Evolutionary conservation across 2,329 filamentous ascomycete genomes (phyloP).

Genomic region (Helminthosporium solani): DNA sequence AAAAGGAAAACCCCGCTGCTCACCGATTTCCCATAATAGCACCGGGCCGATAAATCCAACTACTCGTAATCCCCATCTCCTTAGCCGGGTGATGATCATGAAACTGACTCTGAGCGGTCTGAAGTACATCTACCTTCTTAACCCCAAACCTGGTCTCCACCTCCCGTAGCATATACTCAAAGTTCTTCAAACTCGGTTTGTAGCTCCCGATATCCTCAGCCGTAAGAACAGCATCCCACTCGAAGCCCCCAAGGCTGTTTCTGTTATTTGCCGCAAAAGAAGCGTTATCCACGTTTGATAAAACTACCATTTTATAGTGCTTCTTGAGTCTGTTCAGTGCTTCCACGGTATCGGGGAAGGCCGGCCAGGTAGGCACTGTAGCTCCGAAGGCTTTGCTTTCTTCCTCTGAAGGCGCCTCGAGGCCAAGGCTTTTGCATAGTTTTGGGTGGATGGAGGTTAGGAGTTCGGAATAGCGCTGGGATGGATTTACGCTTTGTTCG

Average conservation of each 20-base stretch:
- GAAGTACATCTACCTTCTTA: slow-evolving; percentile 59
- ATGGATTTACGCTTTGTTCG: slow-evolving; percentile 57
- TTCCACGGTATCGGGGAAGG: slow-evolving; percentile 59
- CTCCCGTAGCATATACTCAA: slow-evolving; percentile 62
- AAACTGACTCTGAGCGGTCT: slow-evolving; percentile 67
- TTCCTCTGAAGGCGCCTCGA: slow-evolving; percentile 44
- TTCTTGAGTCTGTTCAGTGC: slow-evolving; percentile 53
- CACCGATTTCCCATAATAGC: slow-evolving; percentile 45
- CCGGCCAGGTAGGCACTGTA: slow-evolving; percentile 55
- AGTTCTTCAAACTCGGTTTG: slow-evolving; percentile 67
- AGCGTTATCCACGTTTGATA: slow-evolving; percentile 60
- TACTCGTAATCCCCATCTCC: slow-evolving; percentile 59
- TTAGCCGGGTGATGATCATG: slow-evolving; percentile 68
- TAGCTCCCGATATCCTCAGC: slow-evolving; percentile 71
- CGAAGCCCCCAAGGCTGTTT: slow-evolving; percentile 51
- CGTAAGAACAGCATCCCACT: slow-evolving; percentile 67
- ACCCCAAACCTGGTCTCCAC: slow-evolving; percentile 58
- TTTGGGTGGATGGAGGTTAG: slow-evolving; percentile 54
- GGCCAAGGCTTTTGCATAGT: slow-evolving; percentile 49
- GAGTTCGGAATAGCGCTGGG: slow-evolving; percentile 60
- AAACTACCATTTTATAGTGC: slow-evolving; percentile 59
- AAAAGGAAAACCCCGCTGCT: neutral
- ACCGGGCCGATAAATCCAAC: slow-evolving; percentile 64
- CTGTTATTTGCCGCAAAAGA: slow-evolving; percentile 54
- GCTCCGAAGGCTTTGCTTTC: slow-evolving; percentile 52